These are phyloP conservation scores for Plasmodium adleri DNA, from an alignment of 169 alveolate species.

Conservation along the genomic window DNA sequence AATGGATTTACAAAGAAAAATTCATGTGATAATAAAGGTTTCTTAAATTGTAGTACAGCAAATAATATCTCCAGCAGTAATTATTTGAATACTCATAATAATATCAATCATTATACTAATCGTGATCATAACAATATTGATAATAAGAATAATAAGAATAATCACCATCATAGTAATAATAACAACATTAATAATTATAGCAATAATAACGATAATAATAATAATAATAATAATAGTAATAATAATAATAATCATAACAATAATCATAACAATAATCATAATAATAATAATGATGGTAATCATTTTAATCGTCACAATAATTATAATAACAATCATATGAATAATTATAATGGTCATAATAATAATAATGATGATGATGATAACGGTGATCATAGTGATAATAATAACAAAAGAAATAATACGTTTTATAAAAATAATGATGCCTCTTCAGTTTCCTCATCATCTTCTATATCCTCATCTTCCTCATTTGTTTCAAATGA, in stretches of 20 bases:
- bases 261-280: not conserved
- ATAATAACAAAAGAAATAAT: not conserved
- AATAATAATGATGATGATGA: conserved; percentile 14
- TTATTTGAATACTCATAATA: not conserved
- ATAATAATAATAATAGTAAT: not conserved
- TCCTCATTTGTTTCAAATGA: conserved; percentile 15
- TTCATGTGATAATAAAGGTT: not conserved
- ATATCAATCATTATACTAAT: conserved; percentile 7
- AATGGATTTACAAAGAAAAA: not conserved
- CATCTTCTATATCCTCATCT: conserved; percentile 10
- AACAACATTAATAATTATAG: not conserved
- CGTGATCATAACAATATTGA: not conserved
- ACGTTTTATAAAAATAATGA: not conserved
- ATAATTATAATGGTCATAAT: not conserved
- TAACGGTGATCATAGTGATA: conserved; percentile 1
- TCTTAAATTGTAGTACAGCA: not conserved
- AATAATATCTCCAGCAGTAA: not conserved
- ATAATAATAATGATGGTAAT: conserved; percentile 4
- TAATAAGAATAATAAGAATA: conserved; percentile 2
- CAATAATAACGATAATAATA: not conserved
- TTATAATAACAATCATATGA: not conserved
- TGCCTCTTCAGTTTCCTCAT: not conserved
- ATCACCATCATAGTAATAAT: not conserved
- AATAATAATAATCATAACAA: not conserved
- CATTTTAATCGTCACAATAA: not conserved